A percentile compares a stretch with the other conserved stretches of the same genome.
Conservation (phyloP, 2,329 filamentous ascomycete genomes). For the Botrytis sinoallii region DNA sequence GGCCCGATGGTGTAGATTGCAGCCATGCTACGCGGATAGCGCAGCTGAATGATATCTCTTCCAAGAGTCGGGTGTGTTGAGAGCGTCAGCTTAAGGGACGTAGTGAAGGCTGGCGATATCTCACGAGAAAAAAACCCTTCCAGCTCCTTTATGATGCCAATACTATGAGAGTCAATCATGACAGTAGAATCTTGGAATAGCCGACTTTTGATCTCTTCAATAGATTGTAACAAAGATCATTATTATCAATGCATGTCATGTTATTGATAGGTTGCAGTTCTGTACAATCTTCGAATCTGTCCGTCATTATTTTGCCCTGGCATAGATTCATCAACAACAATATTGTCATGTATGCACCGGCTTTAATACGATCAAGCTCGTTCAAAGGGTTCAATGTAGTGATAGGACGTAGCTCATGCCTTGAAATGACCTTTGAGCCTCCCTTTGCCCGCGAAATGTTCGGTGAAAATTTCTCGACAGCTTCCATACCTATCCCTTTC, state of each 20-base stretch:
- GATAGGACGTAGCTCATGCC: neutral
- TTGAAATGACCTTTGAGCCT: no score
- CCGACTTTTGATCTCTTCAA: neutral
- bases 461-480: neutral
- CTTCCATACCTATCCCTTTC: neutral
- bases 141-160: no score
- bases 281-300: neutral
- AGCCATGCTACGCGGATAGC: neutral
- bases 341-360: accelerated
- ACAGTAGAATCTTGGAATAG: neutral
- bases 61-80: neutral
- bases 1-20: accelerated
- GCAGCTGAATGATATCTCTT: neutral
- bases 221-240: neutral
- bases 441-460: neutral
- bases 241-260: no score
- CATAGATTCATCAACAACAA: neutral
- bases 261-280: neutral
- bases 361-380: neutral
- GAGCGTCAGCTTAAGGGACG: neutral
- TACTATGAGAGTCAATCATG: no score
- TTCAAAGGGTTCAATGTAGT: neutral
- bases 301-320: no score
- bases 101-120: neutral
- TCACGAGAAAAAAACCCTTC: neutral